A percentile compares a stretch with the other conserved stretches of the same genome.
Conservation (phyloP, 441 rosid species). For the Pelargonium exstipulatum region DNA sequence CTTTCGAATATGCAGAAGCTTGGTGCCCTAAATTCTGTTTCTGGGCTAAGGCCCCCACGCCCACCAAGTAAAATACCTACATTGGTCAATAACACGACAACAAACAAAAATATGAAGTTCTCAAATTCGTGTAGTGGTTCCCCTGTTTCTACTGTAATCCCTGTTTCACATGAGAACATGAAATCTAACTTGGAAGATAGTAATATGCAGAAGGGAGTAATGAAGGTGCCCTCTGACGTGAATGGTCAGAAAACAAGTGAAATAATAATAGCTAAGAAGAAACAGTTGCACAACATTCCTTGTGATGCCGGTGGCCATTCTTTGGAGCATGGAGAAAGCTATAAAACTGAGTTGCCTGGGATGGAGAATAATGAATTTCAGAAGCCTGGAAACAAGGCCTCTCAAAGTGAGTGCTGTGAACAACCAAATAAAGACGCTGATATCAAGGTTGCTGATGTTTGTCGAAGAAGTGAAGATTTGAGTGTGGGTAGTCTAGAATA, state of each 20-base stretch:
- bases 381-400: slow-evolving; percentile 25
- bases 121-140: slow-evolving; percentile 22
- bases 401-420: slow-evolving; percentile 19
- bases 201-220: slow-evolving; percentile 23
- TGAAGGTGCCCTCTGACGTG: slow-evolving; percentile 22
- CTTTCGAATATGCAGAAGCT: slow-evolving; percentile 28
- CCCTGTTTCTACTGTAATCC: slow-evolving; percentile 26
- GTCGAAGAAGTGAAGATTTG: slow-evolving; percentile 19
- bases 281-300: slow-evolving; percentile 23
- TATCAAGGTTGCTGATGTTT: slow-evolving; percentile 11
- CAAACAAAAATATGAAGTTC: slow-evolving; percentile 20
- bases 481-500: slow-evolving; percentile 14
- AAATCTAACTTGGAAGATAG: slow-evolving; percentile 24
- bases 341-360: slow-evolving; percentile 25
- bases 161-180: slow-evolving; percentile 30
- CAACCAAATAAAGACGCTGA: slow-evolving; percentile 24
- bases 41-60: slow-evolving; percentile 29
- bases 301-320: slow-evolving; percentile 26
- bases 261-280: slow-evolving; percentile 24
- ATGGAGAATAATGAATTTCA: slow-evolving; percentile 24
- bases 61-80: slow-evolving; percentile 23
- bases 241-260: slow-evolving; percentile 19
- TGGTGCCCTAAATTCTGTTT: slow-evolving; percentile 29
- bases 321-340: slow-evolving; percentile 21
- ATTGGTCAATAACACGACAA: slow-evolving; percentile 23